phyloP scores from a whole-genome alignment of 805 yeast genomes.

The Myxozyma monticola region DNA sequence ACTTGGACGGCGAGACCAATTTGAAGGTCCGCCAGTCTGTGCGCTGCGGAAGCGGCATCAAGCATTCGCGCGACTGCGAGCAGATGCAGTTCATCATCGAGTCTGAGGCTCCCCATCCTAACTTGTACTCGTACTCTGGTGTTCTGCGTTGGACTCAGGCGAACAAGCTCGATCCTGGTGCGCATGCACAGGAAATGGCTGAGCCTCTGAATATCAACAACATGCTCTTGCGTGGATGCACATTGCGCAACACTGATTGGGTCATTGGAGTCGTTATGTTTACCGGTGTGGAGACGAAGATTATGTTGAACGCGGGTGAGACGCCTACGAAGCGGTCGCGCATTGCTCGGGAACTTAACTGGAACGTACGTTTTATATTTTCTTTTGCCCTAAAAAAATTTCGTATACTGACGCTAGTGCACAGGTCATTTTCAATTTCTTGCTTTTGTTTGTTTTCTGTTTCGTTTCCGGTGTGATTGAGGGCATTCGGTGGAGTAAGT shows the following conservation, averaged over 20 bases:
- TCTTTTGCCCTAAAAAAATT: too few species aligned
- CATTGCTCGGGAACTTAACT: slow-evolving; percentile 64
- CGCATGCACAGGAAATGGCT: slow-evolving; percentile 33
- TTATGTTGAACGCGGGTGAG: slow-evolving; percentile 73
- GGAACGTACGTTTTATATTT: slow-evolving; percentile 45
- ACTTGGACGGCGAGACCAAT: slow-evolving; percentile 75
- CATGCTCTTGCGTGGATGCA: slow-evolving; percentile 67
- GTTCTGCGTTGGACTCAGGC: slow-evolving; percentile 53
- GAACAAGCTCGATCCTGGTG: slow-evolving; percentile 39
- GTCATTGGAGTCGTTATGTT: slow-evolving; percentile 71
- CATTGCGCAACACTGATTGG: slow-evolving; percentile 75
- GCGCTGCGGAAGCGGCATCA: slow-evolving; percentile 53
- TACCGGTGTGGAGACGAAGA: slow-evolving; percentile 75
- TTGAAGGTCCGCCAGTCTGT: slow-evolving; percentile 60
- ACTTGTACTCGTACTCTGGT: slow-evolving; percentile 66
- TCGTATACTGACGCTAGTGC: too few species aligned
- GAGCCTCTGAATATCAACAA: slow-evolving; percentile 67
- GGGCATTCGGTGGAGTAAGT: slow-evolving; percentile 57
- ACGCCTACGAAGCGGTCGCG: slow-evolving; percentile 73
- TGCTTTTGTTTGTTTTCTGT: slow-evolving; percentile 61
- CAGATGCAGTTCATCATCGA: slow-evolving; percentile 61
- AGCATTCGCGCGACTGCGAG: slow-evolving; percentile 59
- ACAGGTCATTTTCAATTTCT: slow-evolving; percentile 55
- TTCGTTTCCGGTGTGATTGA: slow-evolving; percentile 68
- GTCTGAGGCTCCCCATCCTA: slow-evolving; percentile 70